Conservation (phyloP, 768 basidiomycete genomes). For the Lepiota brunneoincarnata region DNA sequence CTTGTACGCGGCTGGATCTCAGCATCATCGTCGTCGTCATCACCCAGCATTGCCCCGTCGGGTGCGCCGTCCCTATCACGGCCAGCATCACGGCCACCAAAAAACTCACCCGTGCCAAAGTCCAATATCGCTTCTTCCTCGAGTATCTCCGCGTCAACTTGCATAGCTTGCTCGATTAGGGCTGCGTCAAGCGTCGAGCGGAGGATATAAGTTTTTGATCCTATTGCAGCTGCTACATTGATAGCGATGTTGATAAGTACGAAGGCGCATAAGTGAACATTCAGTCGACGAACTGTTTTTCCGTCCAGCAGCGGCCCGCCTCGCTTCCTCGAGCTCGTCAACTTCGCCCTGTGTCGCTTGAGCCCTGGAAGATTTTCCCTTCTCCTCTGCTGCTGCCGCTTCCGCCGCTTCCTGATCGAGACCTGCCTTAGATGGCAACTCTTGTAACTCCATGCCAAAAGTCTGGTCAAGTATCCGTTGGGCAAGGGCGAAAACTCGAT, state of each 20-base stretch:
- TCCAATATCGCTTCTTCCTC: constrained; percentile 43
- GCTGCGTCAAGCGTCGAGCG: constrained; percentile 65
- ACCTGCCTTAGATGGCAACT: constrained; percentile 63
- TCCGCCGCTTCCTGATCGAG: constrained; percentile 42
- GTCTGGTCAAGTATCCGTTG: constrained; percentile 60
- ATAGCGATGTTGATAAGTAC: background rate
- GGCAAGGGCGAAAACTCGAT: constrained; percentile 57
- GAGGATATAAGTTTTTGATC: constrained; percentile 81
- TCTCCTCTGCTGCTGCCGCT: constrained; percentile 17
- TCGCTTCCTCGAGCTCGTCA: constrained; percentile 44
- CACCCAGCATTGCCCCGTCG: constrained; percentile 16
- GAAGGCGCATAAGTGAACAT: background rate
- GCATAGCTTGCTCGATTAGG: constrained; percentile 60
- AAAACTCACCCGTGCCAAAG: constrained; percentile 43
- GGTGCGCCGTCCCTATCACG: constrained; percentile 35
- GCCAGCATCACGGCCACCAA: constrained; percentile 15
- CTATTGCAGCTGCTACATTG: constrained; percentile 44
- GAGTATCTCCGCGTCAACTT: constrained; percentile 51
- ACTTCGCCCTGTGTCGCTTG: constrained; percentile 25
- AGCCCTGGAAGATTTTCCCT: constrained; percentile 4
- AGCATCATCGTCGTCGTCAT: constrained; percentile 40
- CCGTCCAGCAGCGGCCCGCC: constrained; percentile 54
- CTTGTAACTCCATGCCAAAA: constrained; percentile 85
- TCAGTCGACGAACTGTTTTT: constrained; percentile 52
- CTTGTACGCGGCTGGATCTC: constrained; percentile 41